A percentile compares a stretch with the other conserved stretches of the same genome.
These are phyloP conservation scores for Oropetium thomaeum DNA, from an alignment of 176 grass and related monocot genomes.

Conservation along the genomic window DNA sequence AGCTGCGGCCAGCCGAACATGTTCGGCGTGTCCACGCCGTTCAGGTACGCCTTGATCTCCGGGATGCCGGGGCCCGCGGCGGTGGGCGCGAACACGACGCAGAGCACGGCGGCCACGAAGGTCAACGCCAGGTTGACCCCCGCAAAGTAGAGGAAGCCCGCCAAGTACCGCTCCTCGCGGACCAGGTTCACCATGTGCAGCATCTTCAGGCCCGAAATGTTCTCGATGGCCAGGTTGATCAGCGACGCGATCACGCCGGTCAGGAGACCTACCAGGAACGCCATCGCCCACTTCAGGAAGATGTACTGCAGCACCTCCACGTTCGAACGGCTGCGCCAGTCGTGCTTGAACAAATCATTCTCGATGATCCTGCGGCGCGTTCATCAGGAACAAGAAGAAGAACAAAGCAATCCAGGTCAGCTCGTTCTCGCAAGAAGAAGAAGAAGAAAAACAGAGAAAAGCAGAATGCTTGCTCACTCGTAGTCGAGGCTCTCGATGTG, in stretches of 20 bases:
- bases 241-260: constrained; percentile 83
- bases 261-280: constrained; percentile 84
- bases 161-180: constrained; percentile 57
- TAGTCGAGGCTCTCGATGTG: constrained; percentile 99
- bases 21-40: constrained; percentile 92
- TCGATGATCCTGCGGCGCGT: constrained; percentile 69
- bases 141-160: constrained; percentile 77
- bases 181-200: constrained; percentile 66
- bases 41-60: constrained; percentile 98
- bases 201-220: constrained; percentile 93
- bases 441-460: not conserved
- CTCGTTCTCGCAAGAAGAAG: not conserved
- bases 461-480: constrained; percentile 82
- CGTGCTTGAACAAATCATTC: constrained; percentile 94
- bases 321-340: constrained; percentile 89
- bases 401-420: not conserved
- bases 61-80: constrained; percentile 95
- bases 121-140: constrained; percentile 70
- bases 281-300: constrained; percentile 85
- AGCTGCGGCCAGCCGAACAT: constrained; percentile 78
- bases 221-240: constrained; percentile 96
- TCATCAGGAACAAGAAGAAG: not conserved
- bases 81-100: constrained; percentile 89
- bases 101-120: constrained; percentile 61
- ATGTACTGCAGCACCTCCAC: constrained; percentile 85